phyloP scores from a whole-genome alignment of 306 rosid species.

The Fragaria ananassa region DNA sequence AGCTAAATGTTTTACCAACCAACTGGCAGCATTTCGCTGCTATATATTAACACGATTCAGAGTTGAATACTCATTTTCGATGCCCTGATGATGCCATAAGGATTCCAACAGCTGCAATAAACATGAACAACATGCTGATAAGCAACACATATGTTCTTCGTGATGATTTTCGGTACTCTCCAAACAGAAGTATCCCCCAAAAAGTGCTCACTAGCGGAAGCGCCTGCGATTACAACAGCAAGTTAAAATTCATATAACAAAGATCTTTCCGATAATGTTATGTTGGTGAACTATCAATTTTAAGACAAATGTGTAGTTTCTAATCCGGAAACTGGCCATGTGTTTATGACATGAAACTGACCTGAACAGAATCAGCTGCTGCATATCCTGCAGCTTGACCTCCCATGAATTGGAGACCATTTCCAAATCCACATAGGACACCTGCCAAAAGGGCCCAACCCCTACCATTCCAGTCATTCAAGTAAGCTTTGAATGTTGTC shows the following conservation, averaged over 20 bases:
- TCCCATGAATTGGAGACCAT: constrained; percentile 95
- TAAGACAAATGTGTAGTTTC: not conserved
- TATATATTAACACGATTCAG: not conserved
- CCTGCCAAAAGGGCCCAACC: constrained; percentile 95
- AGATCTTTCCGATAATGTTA: too few species aligned
- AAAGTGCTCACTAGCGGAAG: constrained; percentile 93
- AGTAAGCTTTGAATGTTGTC: constrained; percentile 70
- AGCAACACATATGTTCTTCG: constrained; percentile 63
- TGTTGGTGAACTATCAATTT: too few species aligned
- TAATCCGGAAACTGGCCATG: not conserved
- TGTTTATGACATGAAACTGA: constrained; percentile 28
- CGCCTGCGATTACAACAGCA: constrained; percentile 44
- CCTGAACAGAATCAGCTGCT: constrained; percentile 98
- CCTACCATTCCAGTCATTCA: constrained; percentile 80
- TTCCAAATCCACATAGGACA: constrained; percentile 82
- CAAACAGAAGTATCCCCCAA: constrained; percentile 75
- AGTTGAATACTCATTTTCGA: constrained; percentile 41
- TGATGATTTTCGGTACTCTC: constrained; percentile 81
- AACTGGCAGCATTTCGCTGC: not conserved
- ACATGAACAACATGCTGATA: constrained; percentile 66
- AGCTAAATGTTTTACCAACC: not conserved
- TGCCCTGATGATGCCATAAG: constrained; percentile 87
- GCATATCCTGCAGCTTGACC: constrained; percentile 99
- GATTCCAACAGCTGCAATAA: constrained; percentile 60
- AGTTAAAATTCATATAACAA: not conserved